Evolutionary conservation across 495 filamentous ascomycete genomes (phyloP), one percentile per base, ranked within the genome.

Genomic region (Tuber borchii): DNA sequence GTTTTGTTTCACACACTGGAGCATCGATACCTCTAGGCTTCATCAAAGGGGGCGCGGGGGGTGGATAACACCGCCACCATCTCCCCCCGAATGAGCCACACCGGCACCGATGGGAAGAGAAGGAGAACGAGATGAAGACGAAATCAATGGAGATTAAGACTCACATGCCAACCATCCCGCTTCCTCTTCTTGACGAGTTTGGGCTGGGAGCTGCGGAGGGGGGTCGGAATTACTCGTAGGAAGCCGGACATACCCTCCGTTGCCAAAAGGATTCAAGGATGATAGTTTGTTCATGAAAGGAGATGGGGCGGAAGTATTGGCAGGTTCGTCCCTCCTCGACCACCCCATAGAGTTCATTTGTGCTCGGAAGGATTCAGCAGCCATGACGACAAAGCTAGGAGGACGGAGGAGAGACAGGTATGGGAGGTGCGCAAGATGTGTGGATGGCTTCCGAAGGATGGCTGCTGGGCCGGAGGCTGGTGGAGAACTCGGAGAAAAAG

Each of bases 101-200:
- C 34, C 48, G 45, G 22, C 45, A 37, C 70, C 65, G 42, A 45
- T 71, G 39, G 42, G n/a, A 26, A 20, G 39, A 48, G 2, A 75
- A 42, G 34, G 34, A 37, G 37, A 22, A 71, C 43, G 65, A 39
- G 48, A 73, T 73, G 43, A 68, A 74, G 61, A 76, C 74, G 77
- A 80, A 79, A 80, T 78, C 83, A 73, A 83, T 77, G 77, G 78
- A 76, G 83, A 79, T 16, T 73, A 80, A 85, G 84, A 96, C 95
- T 95, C 90, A 99, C 95, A 87, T 76, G 92, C 92, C 88, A 99
- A 94, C 89, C 92, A 97, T 71, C 90, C 92, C 84, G 97, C 95
- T 79, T 99, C 95, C 85, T 98, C 95, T 78, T 97, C 93, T 74
- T 94, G 88, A 79, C 95, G 89, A 82, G 79, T 93, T 73, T 93